Evolutionary conservation across 805 yeast species (phyloP).

Genomic region (Suhomyces sp.): DNA sequence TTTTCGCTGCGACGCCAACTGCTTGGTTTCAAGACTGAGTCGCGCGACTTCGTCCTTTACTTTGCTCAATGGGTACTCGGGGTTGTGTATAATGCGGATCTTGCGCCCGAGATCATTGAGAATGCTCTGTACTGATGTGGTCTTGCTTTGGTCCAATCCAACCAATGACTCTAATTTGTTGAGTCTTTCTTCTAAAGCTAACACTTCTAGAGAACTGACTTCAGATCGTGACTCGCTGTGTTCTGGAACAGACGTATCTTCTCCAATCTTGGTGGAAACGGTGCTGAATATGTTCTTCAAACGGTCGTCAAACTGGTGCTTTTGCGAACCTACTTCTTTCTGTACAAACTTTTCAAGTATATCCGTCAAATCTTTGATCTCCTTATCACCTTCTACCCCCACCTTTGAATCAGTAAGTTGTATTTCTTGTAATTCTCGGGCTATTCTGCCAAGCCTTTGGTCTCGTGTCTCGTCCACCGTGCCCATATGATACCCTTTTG

Average conservation of each 20-base stretch:
- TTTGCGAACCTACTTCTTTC: not conserved
- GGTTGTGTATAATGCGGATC: slow-evolving; percentile 33
- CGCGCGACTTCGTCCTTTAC: slow-evolving; percentile 23
- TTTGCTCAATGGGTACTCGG: slow-evolving; percentile 26
- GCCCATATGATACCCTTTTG: slow-evolving; percentile 22
- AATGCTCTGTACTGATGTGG: slow-evolving; percentile 21
- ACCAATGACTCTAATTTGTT: slow-evolving; percentile 18
- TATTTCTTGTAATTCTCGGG: slow-evolving; percentile 39
- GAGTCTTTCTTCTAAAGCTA: slow-evolving; percentile 27
- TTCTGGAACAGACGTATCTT: not conserved
- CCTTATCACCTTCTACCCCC: not conserved
- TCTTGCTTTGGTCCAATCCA: slow-evolving; percentile 15
- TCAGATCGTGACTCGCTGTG: not conserved
- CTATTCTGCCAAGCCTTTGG: slow-evolving; percentile 37
- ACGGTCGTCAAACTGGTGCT: not conserved
- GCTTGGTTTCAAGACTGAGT: slow-evolving; percentile 27
- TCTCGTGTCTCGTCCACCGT: slow-evolving; percentile 33
- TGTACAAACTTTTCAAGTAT: slow-evolving; percentile 1
- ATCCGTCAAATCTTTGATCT: slow-evolving; percentile 1
- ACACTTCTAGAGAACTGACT: slow-evolving; percentile 7
- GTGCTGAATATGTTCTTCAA: slow-evolving; percentile 2
- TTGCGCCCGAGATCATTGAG: slow-evolving; percentile 33
- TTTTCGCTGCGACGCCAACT: slow-evolving; percentile 14
- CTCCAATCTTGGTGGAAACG: not conserved
- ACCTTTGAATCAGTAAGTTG: slow-evolving; percentile 10